A percentile compares a stretch with the other conserved stretches of the same genome.
These are phyloP conservation scores for Lactarius tabidus DNA, from an alignment of 768 basidiomycete genomes.

Conservation along the genomic window DNA sequence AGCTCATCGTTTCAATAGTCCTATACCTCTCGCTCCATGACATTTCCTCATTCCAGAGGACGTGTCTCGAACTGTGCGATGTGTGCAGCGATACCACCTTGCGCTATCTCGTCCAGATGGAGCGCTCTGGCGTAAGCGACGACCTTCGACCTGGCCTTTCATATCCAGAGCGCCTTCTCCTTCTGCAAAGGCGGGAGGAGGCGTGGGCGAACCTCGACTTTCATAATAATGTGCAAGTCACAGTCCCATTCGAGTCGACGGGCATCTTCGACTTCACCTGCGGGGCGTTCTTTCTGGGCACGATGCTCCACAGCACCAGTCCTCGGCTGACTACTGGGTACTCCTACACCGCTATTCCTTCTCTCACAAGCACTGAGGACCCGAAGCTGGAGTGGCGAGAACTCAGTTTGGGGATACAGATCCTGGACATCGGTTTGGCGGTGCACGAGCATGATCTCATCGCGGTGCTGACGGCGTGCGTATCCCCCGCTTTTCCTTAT, in stretches of 20 bases:
- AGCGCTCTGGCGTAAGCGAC: constrained; percentile 13
- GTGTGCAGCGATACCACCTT: constrained; percentile 2
- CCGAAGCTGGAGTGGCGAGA: constrained; percentile 1
- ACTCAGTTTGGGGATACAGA: constrained; percentile 6
- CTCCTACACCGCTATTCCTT: constrained; percentile 15
- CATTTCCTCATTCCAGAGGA: constrained; percentile 8
- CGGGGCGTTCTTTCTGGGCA: constrained; percentile 23
- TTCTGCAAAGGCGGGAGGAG: constrained; percentile 18
- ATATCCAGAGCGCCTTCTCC: constrained; percentile 14
- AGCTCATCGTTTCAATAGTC: constrained; percentile 11
- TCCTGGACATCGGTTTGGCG: constrained; percentile 22
- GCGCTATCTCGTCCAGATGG: constrained; percentile 21
- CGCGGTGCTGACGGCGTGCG: constrained; percentile 22
- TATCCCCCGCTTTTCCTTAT: background rate
- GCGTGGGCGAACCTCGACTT: constrained; percentile 18
- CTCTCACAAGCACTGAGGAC: background rate
- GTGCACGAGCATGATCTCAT: constrained; percentile 24
- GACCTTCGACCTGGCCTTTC: constrained; percentile 5
- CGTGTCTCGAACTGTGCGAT: constrained; percentile 10
- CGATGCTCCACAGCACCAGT: background rate
- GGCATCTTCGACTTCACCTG: constrained; percentile 27
- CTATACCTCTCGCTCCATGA: constrained; percentile 7
- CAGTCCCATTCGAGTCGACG: constrained; percentile 19
- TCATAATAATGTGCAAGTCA: constrained; percentile 2
- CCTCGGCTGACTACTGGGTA: constrained; percentile 14